Base-by-base conservation (phyloP, 1,284 basidiomycete genomes). In the Marasmius sp. region DNA sequence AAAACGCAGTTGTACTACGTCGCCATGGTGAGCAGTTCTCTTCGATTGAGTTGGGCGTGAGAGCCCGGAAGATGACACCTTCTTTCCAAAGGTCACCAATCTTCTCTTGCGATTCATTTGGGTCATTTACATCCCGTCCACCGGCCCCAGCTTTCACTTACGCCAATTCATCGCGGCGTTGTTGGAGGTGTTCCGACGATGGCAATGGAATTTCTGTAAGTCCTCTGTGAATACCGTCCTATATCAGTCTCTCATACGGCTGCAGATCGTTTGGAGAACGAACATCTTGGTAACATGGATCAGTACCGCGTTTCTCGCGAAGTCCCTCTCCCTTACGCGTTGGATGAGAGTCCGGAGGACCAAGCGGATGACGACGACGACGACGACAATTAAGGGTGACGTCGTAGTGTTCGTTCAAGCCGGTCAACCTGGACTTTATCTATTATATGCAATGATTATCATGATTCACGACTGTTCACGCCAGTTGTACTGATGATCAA, bases 151-250 rank as follows among this genome's bases (percentile, higher is more conserved):
- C 66, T 74, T 83, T 58, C 79, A 83, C 57, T 59, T 91, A 27
- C 82, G 91, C 20, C 78, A 85, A 0, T 95, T 93, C 74, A 78
- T 94, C 58, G 85, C 80, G 8, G 93, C 83, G 0, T 68, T 90
- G 58, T 71, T 93, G 38, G 95, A 98, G 72, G 86, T 95, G 77
- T 70, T 94, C 2, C 79, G 95, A 38, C 83, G 95, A 57, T 89
- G 87, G 76, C 92, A 92, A 67, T 98, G 95, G 95, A 97, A 97
- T 74, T 93, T 97, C 71, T 91, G 93, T 94, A 63, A 70, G 88
- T 52, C 43, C 59, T 49, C 49, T 50, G 47, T 18, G 22, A 36
- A 57, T 55, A 16, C 57, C 45, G 59, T 65, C 57, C 65, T 59
- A 63, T 20, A n/a, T 54, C 27, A 11, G 51, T 6, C 18, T 9